Conservation (phyloP, 352 stramenopile genomes). For the Globisporangium viniferum region DNA sequence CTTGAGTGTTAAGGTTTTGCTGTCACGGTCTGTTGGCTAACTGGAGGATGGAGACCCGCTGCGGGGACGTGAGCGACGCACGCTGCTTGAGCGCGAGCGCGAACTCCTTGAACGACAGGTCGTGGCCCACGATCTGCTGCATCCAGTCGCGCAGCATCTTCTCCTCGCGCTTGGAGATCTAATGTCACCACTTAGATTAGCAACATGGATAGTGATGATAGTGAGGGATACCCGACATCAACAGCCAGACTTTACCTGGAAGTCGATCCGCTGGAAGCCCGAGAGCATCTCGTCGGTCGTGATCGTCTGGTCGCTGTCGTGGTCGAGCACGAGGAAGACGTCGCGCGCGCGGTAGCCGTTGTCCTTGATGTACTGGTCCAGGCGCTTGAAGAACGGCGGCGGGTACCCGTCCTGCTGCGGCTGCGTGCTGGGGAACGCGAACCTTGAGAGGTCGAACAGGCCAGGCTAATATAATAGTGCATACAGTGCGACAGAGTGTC, state of each 20-base stretch:
- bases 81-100: slow-evolving; percentile 53
- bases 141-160: slow-evolving; percentile 43
- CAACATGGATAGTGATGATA: not conserved
- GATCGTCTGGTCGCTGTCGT: slow-evolving; percentile 35
- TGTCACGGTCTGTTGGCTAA: slow-evolving; percentile 1
- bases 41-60: slow-evolving; percentile 41
- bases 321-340: slow-evolving; percentile 45
- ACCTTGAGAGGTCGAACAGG: slow-evolving; percentile 7
- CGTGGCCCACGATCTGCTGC: slow-evolving; percentile 40
- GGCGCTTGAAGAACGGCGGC: slow-evolving; percentile 45
- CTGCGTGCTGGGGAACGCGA: slow-evolving; percentile 3
- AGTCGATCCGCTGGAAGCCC: slow-evolving; percentile 46
- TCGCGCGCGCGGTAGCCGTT: slow-evolving; percentile 47
- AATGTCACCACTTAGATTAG: not conserved
- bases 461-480: slow-evolving; percentile 11
- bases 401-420: slow-evolving; percentile 37
- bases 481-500: not conserved
- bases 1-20: too few relatives aligned
- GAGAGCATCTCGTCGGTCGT: slow-evolving; percentile 45
- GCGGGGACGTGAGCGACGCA: slow-evolving; percentile 41
- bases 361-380: slow-evolving; percentile 47
- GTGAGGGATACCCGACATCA: not conserved
- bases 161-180: slow-evolving; percentile 46
- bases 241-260: slow-evolving; percentile 21
- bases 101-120: slow-evolving; percentile 60